These are phyloP conservation scores for Fraxinus anomala DNA, from an alignment of 257 asterid species.

Conservation along the genomic window DNA sequence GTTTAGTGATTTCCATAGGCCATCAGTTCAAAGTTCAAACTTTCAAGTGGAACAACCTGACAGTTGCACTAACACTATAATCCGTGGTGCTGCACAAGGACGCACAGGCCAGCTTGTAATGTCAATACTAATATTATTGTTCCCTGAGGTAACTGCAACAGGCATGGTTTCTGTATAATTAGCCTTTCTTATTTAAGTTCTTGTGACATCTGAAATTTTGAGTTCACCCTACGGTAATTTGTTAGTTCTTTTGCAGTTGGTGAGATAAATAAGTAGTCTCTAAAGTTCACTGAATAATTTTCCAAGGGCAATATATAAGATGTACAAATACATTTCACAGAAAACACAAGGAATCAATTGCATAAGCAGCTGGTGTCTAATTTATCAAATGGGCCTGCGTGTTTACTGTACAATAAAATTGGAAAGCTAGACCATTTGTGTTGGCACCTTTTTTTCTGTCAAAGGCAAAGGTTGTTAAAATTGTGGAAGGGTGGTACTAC, in stretches of 20 bases:
- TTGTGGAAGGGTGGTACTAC: background rate
- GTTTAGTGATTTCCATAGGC: background rate
- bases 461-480: background rate
- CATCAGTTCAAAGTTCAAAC: background rate
- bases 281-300: background rate
- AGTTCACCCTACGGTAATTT: background rate
- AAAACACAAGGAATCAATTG: background rate
- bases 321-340: background rate
- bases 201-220: background rate
- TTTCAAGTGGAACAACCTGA: background rate
- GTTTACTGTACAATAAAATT: background rate
- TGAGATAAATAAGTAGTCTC: background rate
- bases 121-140: background rate
- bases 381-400: background rate
- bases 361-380: background rate
- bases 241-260: background rate
- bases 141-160: background rate
- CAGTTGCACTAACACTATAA: background rate
- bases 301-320: background rate
- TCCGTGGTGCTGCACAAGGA: background rate
- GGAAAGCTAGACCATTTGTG: background rate
- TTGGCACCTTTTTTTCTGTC: background rate
- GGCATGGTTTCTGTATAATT: background rate
- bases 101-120: background rate
- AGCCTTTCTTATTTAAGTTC: background rate